Percentiles rank a stretch among this genome's conserved stretches.
phyloP scores from a whole-genome alignment of 179 eudicot species.

The Gypsophila paniculata region DNA sequence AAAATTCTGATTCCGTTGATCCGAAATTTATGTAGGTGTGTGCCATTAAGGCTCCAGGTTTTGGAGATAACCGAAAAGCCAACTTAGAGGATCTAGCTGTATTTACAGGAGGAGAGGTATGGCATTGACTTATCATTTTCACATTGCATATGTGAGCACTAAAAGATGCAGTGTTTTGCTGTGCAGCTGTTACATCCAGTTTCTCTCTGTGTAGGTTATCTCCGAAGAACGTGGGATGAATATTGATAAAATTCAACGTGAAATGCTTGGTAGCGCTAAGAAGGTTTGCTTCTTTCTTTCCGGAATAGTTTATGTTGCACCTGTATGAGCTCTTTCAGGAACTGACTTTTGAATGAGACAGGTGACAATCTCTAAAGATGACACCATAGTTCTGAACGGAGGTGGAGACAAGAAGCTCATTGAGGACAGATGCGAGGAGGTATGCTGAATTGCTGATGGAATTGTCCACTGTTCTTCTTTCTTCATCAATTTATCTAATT shows the following conservation, averaged over 20 bases:
- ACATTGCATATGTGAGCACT: constrained; percentile 9
- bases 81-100: constrained; percentile 78
- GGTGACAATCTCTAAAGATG: constrained; percentile 84
- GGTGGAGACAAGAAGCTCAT: constrained; percentile 80
- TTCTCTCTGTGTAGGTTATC: constrained; percentile 49
- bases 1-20: constrained; percentile 12
- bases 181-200: constrained; percentile 33
- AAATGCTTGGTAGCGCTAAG: constrained; percentile 87
- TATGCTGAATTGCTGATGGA: constrained; percentile 20
- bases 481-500: not conserved
- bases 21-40: constrained; percentile 57
- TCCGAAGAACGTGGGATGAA: constrained; percentile 66
- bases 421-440: constrained; percentile 95
- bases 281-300: constrained; percentile 43
- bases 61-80: constrained; percentile 92
- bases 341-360: constrained; percentile 31
- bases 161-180: constrained; percentile 14
- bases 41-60: constrained; percentile 98
- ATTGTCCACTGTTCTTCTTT: not conserved
- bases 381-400: constrained; percentile 78
- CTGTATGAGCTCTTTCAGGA: constrained; percentile 2
- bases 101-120: constrained; percentile 96
- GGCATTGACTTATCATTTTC: constrained; percentile 1
- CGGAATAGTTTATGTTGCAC: not conserved
- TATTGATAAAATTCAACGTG: constrained; percentile 62